Evolutionary conservation across 345 rosid species (phyloP).

Genomic region (Moricandia moricandioides): DNA sequence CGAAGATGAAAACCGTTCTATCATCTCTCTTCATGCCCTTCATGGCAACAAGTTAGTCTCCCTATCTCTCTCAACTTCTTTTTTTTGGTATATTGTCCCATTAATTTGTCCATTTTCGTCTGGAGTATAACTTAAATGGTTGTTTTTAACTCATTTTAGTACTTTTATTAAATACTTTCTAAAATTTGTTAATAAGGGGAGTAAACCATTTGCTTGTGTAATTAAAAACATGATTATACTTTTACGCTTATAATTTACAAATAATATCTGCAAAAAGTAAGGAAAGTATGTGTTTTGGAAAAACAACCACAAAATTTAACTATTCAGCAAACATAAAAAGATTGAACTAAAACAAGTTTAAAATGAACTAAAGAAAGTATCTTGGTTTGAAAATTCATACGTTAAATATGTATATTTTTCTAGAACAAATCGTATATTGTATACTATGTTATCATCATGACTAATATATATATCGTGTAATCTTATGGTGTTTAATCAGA

Average conservation of each 20-base stretch:
- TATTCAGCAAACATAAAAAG: neutral
- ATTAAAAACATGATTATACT: neutral
- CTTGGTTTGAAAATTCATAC: neutral
- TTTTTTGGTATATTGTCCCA: neutral
- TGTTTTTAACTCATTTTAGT: neutral
- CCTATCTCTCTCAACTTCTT: neutral
- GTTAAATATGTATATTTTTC: neutral
- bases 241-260: neutral
- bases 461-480: neutral
- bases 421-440: neutral
- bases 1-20: conserved; percentile 40
- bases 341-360: neutral
- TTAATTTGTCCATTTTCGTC: neutral
- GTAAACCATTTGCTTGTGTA: neutral
- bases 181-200: neutral
- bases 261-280: neutral
- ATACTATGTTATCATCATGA: neutral
- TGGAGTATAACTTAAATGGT: neutral
- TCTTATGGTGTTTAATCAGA: conserved; percentile 28
- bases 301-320: neutral
- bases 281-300: neutral
- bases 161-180: neutral
- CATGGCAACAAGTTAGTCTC: conserved; percentile 49
- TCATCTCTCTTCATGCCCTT: conserved; percentile 44
- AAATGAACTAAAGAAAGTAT: neutral